Percentiles rank a stretch among this genome's conserved stretches.
These are phyloP conservation scores for Rhazya stricta DNA, from an alignment of 257 asterid genomes.

Conservation along the genomic window DNA sequence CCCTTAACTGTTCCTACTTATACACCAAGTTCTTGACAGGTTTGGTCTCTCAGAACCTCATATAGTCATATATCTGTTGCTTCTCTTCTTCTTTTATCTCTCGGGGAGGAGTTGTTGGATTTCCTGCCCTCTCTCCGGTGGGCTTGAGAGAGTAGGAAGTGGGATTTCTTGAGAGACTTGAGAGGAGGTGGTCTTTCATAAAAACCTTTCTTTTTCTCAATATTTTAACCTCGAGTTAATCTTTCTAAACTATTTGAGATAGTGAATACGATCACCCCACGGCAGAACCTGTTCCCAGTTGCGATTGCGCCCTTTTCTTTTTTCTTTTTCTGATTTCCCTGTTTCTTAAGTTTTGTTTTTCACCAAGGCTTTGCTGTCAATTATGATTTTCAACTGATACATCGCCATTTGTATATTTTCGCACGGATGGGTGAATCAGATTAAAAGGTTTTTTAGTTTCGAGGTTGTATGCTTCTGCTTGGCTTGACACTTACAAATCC, in stretches of 20 bases:
- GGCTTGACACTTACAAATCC: constrained; percentile 18
- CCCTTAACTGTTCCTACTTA: background rate
- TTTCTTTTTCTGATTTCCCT: background rate
- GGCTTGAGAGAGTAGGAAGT: background rate
- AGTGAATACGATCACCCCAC: no score
- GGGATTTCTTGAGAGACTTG: background rate
- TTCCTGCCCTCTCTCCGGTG: background rate
- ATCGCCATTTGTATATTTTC: constrained; percentile 3
- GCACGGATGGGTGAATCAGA: constrained; percentile 29
- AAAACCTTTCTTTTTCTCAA: background rate
- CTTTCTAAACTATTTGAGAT: no score
- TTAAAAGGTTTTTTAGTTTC: constrained; percentile 11
- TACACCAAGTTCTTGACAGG: no score
- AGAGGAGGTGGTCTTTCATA: background rate
- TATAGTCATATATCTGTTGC: background rate
- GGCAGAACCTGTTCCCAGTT: no score
- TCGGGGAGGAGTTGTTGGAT: background rate
- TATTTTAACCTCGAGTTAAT: no score
- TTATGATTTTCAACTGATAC: background rate
- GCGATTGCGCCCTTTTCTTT: background rate
- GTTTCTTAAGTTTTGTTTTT: background rate
- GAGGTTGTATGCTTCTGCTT: constrained; percentile 22
- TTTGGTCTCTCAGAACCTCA: background rate
- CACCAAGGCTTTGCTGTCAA: background rate
- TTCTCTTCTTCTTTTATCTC: background rate